A percentile compares a stretch with the other conserved stretches of the same genome.
These are phyloP conservation scores for Penicillium argentinense DNA, from an alignment of 495 filamentous ascomycete genomes.

Conservation along the genomic window DNA sequence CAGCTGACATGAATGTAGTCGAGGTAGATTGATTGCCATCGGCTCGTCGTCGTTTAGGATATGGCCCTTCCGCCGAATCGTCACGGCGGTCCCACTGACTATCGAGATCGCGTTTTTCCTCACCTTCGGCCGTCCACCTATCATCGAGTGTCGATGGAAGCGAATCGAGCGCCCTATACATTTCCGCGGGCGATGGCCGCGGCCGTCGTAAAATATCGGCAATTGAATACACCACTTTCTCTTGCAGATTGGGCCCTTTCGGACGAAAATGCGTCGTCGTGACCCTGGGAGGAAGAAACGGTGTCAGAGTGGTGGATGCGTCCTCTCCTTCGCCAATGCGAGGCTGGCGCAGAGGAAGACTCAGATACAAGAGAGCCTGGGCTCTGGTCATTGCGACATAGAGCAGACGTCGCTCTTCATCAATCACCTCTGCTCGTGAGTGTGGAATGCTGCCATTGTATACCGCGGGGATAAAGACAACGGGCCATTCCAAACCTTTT, in stretches of 20 bases:
- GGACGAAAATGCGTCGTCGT: constrained; percentile 50
- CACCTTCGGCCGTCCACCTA: constrained; percentile 60
- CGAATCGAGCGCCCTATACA: constrained; percentile 45
- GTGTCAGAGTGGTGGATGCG: constrained; percentile 53
- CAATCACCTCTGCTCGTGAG: constrained; percentile 81
- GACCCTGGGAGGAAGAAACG: constrained; percentile 57
- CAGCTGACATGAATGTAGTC: constrained; percentile 24
- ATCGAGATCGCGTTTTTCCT: constrained; percentile 43
- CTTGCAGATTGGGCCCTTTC: constrained; percentile 57
- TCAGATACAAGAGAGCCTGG: constrained; percentile 87
- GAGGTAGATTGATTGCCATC: constrained; percentile 26
- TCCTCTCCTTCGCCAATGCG: constrained; percentile 53
- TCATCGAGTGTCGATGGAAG: constrained; percentile 59
- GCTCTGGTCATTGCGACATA: constrained; percentile 99
- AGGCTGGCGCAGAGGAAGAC: constrained; percentile 68
- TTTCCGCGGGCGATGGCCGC: constrained; percentile 48
- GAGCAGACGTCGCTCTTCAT: constrained; percentile 86
- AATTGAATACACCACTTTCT: constrained; percentile 56
- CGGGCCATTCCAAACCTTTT: constrained; percentile 96
- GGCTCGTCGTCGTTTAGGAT: constrained; percentile 36
- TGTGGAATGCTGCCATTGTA: constrained; percentile 95
- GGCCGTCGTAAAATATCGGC: constrained; percentile 61
- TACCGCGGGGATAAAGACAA: constrained; percentile 90
- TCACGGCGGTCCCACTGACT: constrained; percentile 31
- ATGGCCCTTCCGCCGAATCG: constrained; percentile 21